Conservation (phyloP, 495 filamentous ascomycete species). For the Daldinia vernicosa region DNA sequence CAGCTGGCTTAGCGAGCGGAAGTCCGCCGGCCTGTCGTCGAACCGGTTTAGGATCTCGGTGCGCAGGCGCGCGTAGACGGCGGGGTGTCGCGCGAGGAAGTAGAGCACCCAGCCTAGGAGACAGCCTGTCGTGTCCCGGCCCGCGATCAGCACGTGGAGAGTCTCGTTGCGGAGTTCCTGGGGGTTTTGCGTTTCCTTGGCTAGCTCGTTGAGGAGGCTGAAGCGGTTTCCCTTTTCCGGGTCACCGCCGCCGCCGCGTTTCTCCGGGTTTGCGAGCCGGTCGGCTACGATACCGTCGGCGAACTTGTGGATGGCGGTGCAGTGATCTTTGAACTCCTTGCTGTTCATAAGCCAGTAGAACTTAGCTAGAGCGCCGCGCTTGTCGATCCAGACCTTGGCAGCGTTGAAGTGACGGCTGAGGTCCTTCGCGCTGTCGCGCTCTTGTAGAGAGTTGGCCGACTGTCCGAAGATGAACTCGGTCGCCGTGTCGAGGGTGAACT, state of each 20-base stretch:
- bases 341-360: conserved; percentile 60
- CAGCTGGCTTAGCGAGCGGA: conserved; percentile 52
- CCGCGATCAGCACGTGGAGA: conserved; percentile 71
- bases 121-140: conserved; percentile 64
- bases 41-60: conserved; percentile 55
- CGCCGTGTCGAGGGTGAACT: conserved; percentile 72
- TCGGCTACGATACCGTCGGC: conserved; percentile 60
- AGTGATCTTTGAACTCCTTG: conserved; percentile 54
- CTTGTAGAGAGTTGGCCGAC: conserved; percentile 49
- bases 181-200: conserved; percentile 65
- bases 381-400: conserved; percentile 57
- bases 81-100: conserved; percentile 59
- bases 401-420: conserved; percentile 58
- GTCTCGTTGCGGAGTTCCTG: conserved; percentile 68
- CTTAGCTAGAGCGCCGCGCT: conserved; percentile 54
- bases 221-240: conserved; percentile 53
- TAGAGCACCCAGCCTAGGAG: conserved; percentile 67
- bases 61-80: conserved; percentile 61
- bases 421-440: conserved; percentile 33
- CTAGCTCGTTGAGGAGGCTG: conserved; percentile 71
- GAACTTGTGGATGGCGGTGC: conserved; percentile 56
- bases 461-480: conserved; percentile 80
- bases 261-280: conserved; percentile 19
- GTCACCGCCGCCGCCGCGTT: conserved; percentile 7
- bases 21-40: conserved; percentile 39